A percentile compares a stretch with the other conserved stretches of the same genome.
These are phyloP conservation scores for Vigna reflexopilosa DNA, from an alignment of 306 rosid species.

Conservation along the genomic window DNA sequence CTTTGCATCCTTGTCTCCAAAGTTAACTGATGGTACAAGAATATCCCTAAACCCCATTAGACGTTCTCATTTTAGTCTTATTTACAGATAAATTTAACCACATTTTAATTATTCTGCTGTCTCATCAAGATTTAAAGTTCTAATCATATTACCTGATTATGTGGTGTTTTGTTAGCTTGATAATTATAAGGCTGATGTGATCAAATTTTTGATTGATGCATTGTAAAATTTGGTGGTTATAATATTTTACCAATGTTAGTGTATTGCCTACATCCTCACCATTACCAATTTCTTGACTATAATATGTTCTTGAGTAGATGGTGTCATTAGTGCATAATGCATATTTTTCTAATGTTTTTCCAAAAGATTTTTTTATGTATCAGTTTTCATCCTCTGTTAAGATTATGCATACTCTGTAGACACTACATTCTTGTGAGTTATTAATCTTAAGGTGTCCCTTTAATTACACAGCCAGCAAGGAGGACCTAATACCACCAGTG, in stretches of 20 bases:
- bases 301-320: slow-evolving; percentile 13
- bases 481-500: slow-evolving; percentile 87
- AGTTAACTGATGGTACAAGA: not conserved
- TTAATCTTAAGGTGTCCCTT: slow-evolving; percentile 42
- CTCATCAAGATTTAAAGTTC: not conserved
- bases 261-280: slow-evolving; percentile 11
- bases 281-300: slow-evolving; percentile 26
- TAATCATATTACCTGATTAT: slow-evolving; percentile 15
- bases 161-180: slow-evolving; percentile 16
- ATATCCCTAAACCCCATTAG: slow-evolving; percentile 2
- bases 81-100: not conserved
- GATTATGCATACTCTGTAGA: slow-evolving; percentile 39
- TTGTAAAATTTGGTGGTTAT: slow-evolving; percentile 17
- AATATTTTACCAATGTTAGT: not conserved
- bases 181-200: not conserved
- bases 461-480: slow-evolving; percentile 81
- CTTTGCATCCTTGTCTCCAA: not conserved
- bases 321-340: not conserved
- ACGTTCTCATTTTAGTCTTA: slow-evolving; percentile 12
- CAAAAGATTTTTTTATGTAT: slow-evolving; percentile 18
- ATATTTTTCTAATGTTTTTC: slow-evolving; percentile 20
- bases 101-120: slow-evolving; percentile 23
- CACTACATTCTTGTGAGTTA: slow-evolving; percentile 28
- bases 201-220: slow-evolving; percentile 25
- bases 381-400: slow-evolving; percentile 19